Evolutionary conservation across 1,284 basidiomycete species (phyloP).

Genomic region (Ceratobasidium sp.): DNA sequence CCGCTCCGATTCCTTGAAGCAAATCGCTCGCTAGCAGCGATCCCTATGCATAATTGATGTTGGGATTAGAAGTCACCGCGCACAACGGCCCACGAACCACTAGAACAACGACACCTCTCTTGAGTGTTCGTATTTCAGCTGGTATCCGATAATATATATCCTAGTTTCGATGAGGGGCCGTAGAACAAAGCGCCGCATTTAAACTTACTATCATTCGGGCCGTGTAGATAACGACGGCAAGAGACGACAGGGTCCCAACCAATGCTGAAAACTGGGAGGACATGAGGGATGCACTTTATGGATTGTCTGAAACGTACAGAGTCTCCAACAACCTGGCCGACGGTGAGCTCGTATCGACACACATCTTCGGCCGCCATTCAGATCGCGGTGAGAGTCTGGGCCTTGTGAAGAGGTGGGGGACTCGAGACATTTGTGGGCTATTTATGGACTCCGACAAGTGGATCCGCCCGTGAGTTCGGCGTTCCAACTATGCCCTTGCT

Average conservation of each 20-base stretch:
- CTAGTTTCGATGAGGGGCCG: background rate
- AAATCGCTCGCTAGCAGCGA: conserved; percentile 5
- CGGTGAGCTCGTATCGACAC: background rate
- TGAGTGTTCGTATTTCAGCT: background rate
- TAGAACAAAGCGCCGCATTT: background rate
- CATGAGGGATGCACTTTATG: background rate
- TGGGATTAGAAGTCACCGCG: background rate
- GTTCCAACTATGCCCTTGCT: background rate
- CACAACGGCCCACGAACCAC: background rate
- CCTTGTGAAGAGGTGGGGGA: background rate
- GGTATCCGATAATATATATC: background rate
- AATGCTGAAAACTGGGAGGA: background rate
- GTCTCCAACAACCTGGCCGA: background rate
- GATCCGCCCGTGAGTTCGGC: background rate
- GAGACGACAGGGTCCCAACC: background rate
- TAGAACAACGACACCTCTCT: background rate
- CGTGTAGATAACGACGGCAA: background rate
- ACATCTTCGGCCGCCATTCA: background rate
- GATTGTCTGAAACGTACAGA: background rate
- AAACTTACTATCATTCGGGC: background rate
- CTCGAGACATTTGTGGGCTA: background rate
- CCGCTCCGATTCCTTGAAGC: conserved; percentile 9
- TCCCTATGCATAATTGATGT: background rate
- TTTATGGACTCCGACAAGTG: background rate
- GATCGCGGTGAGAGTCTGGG: background rate